Base-by-base conservation (phyloP, 371 early-diverging fungal species). In the Funneliformis caledonium region DNA sequence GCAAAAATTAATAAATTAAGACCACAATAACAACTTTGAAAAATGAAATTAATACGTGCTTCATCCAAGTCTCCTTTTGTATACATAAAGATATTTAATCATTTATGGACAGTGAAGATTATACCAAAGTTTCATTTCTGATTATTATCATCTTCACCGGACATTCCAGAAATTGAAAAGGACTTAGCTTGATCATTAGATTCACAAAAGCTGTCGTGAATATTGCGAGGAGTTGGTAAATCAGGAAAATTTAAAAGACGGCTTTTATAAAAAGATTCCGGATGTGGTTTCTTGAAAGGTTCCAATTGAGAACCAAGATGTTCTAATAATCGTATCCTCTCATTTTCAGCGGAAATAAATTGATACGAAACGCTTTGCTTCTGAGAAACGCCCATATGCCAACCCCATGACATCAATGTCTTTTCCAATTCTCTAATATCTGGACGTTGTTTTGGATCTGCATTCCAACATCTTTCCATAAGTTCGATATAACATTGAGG, bases 331-430 rank as follows among this genome's bases (percentile, higher is more conserved):
- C 48, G 31, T 22, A 60, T 9, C 22, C 75, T 56, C n/a, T 60
- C 75, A 16, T 75, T 56, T 59, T 75, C 75, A 19, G 75, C 75
- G 2, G 60, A 42, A 61, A 75, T 22, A 75, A 75, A 75, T 75
- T 75, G 75, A 60, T 75, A 19, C 14, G 37, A 47, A 2, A 76
- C 61, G 14, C n/a, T 42, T 11, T 76, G 76, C 16, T 76, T 76
- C n/a, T 76, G 76, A 56, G 59, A 61, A 3, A 76, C 7, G 5
- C 76, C 76, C 76, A 76, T 76, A 43, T 76, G 76, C 76, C 76
- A 76, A 37, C 76, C 76, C 78, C 78, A 77, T 14, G 65, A 67
- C 67, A 65, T 62, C 7, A 77, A 77, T 14, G 47, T 67, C 33
- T 48, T 77, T 77, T 77, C 78, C 26, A 77, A n/a, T 48, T 62